phyloP scores from a whole-genome alignment of 257 asterid species.

The Scutellaria baicalensis region DNA sequence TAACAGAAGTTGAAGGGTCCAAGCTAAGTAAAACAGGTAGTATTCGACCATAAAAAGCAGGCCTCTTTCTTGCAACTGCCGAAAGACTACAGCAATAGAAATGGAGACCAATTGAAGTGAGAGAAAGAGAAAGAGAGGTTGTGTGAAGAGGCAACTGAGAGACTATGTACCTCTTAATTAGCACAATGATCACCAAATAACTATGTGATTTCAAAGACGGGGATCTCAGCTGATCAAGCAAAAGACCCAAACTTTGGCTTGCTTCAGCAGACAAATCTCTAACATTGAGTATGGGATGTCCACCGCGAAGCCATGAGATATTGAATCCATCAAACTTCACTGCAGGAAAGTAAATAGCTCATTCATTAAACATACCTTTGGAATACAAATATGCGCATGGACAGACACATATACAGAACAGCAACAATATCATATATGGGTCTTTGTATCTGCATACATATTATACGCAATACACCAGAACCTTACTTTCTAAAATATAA shows the following conservation, averaged over 20 bases:
- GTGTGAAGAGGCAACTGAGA: background rate
- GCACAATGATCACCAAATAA: slow-evolving; percentile 68
- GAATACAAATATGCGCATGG: background rate
- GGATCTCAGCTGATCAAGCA: slow-evolving; percentile 88
- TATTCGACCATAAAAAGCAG: slow-evolving; percentile 95
- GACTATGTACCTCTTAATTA: slow-evolving; percentile 61
- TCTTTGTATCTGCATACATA: background rate
- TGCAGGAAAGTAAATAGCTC: slow-evolving; percentile 22
- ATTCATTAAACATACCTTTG: background rate
- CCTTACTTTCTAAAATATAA: background rate
- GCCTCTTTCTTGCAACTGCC: slow-evolving; percentile 86
- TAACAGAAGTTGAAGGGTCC: slow-evolving; percentile 62
- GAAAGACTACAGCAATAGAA: slow-evolving; percentile 59
- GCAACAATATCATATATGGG: background rate
- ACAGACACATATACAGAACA: background rate
- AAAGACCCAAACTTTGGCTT: slow-evolving; percentile 63
- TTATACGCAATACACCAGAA: background rate
- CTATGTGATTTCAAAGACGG: slow-evolving; percentile 74
- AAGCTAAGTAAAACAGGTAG: slow-evolving; percentile 87
- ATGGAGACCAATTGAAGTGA: slow-evolving; percentile 8
- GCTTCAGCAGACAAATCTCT: slow-evolving; percentile 93
- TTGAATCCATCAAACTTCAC: slow-evolving; percentile 65
- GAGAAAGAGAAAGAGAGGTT: background rate
- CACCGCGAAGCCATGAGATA: slow-evolving; percentile 95
- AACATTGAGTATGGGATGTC: slow-evolving; percentile 80